Conservation (phyloP, 2,329 filamentous ascomycete genomes). For the Cladosporium colombiae region DNA sequence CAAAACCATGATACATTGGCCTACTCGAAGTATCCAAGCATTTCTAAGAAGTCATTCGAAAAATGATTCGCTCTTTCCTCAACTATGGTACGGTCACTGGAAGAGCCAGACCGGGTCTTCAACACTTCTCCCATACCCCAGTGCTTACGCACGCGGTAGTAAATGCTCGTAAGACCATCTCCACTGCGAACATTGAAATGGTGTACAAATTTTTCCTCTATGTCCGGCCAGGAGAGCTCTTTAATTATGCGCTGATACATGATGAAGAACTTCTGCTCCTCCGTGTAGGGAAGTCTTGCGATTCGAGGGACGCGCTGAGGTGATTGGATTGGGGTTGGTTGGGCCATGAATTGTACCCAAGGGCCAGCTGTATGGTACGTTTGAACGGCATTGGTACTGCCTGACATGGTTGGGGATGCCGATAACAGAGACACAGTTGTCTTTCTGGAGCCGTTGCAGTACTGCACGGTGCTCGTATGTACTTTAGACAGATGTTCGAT, state of each 20-base stretch:
- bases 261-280: not conserved
- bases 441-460: not conserved
- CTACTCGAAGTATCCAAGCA: conserved; percentile 32
- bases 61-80: conserved; percentile 31
- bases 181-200: not conserved
- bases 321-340: not conserved
- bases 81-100: conserved; percentile 31
- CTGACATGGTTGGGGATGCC: not conserved
- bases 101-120: conserved; percentile 21
- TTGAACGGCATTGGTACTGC: not conserved
- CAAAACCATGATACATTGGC: too few species aligned
- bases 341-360: not conserved
- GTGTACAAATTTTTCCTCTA: not conserved
- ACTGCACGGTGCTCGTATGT: not conserved
- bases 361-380: not conserved
- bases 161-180: not conserved
- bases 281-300: not conserved
- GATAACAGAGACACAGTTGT: not conserved
- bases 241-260: not conserved
- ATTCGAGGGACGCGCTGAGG: not conserved
- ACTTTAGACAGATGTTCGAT: too few species aligned
- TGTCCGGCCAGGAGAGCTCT: not conserved
- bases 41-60: conserved; percentile 32
- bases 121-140: not conserved
- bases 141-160: not conserved